Evolutionary conservation across 306 rosid genomes (phyloP).

Genomic region (Alnus glutinosa): DNA sequence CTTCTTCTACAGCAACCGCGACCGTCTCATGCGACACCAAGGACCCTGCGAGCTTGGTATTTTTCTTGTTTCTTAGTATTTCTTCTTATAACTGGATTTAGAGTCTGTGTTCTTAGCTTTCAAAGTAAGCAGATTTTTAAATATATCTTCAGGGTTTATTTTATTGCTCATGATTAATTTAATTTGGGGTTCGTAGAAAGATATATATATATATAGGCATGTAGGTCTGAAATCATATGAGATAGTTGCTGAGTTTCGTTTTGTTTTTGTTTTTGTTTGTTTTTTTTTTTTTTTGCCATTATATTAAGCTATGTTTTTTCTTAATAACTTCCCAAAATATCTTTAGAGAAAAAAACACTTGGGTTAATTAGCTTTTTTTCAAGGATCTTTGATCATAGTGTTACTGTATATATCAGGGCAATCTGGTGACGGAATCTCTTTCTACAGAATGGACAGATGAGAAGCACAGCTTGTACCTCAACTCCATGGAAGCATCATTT

Average conservation of each 20-base stretch:
- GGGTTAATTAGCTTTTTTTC: background rate
- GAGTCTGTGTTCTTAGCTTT: background rate
- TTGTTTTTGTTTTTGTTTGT: too few species aligned
- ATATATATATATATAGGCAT: background rate
- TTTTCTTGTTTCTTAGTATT: background rate
- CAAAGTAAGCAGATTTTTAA: too few species aligned
- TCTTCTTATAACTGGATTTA: background rate
- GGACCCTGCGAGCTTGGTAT: conserved; percentile 22
- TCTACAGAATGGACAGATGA: conserved; percentile 72
- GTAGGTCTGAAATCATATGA: background rate
- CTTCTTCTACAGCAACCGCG: conserved; percentile 6
- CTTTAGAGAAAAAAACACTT: background rate
- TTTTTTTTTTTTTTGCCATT: background rate
- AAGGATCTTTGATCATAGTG: conserved; percentile 10
- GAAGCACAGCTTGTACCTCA: conserved; percentile 75
- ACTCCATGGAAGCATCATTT: conserved; percentile 81
- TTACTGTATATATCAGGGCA: conserved; percentile 37
- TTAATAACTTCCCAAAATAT: background rate
- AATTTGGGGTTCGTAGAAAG: background rate
- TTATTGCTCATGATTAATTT: background rate
- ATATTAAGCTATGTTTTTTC: background rate
- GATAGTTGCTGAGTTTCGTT: background rate
- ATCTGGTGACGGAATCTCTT: conserved; percentile 33
- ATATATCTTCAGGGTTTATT: too few species aligned
- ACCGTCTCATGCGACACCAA: conserved; percentile 9